Base-by-base conservation (phyloP, 2,329 filamentous ascomycete species). In the Sporothrix protearum region DNA sequence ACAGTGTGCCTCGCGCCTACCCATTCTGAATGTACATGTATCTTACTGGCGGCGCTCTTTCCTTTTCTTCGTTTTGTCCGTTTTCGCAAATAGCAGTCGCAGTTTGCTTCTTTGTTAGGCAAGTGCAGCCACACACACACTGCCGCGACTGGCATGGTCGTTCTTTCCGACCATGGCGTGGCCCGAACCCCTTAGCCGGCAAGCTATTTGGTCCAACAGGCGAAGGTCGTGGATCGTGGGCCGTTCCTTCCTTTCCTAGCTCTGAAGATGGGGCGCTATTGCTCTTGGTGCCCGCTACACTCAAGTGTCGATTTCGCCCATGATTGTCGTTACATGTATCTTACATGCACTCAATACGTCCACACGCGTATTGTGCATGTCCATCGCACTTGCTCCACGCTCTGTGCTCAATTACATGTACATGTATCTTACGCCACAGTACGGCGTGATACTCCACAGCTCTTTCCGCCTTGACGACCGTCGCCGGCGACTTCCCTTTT, bases 211-310 rank as follows among this genome's bases (percentile, higher is more conserved):
- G 53, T 25, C 68, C 68, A 70, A 70, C 39, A 69, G 25, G 12
- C 39, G 25, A 64, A 36, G 8, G 42, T 45, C 45, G 69, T 64
- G 39, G 57, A 28, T 33, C 69, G 68, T 71, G 72, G 70, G 68
- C 72, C 72, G 72, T 73, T 70, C 72, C 72, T 73, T 71, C 70
- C 69, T 67, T 49, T 49, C 59, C 33, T 71, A 63, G 68, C 68
- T 63, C 19, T 25, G 12, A 69, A 45, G 33, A 59, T 16, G 28
- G 47, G 67, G 30, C 51, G 67, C 42, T 49, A 63, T 70, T 61
- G 53, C 14, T 57, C 25, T 33, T 59, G 67, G 53, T 59, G 67
- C 66, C 66, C 67, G 51, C 53, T 30, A 22, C 30, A 22, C 61
- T 39, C 36, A 47, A 64, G 57, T 28, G n/a, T 25, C 10, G 57